Percentiles rank a stretch among this genome's conserved stretches.
phyloP scores from a whole-genome alignment of 208 protist species.

The Angomonas ambiguus region DNA sequence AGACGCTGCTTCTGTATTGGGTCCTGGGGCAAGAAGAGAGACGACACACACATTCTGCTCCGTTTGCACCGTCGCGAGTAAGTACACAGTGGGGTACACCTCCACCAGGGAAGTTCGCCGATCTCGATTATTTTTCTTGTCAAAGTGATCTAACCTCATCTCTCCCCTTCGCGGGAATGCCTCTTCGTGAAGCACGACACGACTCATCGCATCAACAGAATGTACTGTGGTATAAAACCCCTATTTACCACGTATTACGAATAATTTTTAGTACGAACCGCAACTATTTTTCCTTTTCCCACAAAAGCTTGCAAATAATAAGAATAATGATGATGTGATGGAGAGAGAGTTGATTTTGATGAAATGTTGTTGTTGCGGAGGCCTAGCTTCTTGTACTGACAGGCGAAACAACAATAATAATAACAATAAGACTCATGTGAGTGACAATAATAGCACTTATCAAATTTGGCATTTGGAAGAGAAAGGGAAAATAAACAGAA shows the following conservation, averaged over 20 bases:
- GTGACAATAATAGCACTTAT: slow-evolving; percentile 1
- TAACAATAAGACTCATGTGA: no score
- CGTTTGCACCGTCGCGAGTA: slow-evolving; percentile 49
- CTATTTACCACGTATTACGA: no score
- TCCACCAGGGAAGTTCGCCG: slow-evolving; percentile 26
- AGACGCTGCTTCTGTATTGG: no score
- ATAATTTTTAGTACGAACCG: no score
- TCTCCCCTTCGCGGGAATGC: neutral
- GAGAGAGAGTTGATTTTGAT: no score
- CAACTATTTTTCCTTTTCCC: no score
- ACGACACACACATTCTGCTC: slow-evolving; percentile 51
- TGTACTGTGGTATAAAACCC: no score
- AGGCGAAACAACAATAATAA: no score
- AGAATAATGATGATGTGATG: no score
- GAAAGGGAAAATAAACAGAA: neutral
- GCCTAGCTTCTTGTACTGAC: no score
- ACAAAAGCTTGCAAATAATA: no score
- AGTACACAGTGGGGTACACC: slow-evolving; percentile 37
- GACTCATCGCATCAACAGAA: neutral
- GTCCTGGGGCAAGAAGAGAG: slow-evolving; percentile 44
- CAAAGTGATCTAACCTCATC: neutral
- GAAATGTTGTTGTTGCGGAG: no score
- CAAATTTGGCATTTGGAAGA: neutral
- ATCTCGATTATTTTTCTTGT: neutral
- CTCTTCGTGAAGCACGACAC: neutral